Evolutionary conservation across 352 stramenopile species (phyloP), one percentile per base, ranked within the genome.

Genomic region (Phytophthora multivora): DNA sequence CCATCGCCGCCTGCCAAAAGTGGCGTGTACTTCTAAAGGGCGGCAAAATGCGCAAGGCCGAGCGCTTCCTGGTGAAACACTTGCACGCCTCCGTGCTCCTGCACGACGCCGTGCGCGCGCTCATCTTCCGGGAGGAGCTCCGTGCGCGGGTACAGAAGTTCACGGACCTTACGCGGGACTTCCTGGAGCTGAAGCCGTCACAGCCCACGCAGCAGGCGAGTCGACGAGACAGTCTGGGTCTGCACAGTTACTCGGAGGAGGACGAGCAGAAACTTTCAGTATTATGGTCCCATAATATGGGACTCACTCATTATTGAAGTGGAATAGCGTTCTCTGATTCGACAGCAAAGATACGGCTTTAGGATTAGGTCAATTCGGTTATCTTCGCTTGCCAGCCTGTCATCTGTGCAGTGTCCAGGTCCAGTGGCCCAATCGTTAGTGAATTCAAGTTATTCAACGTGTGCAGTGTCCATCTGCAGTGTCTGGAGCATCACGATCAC

Each of bases 111-210:
- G 74, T 88, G 19, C 73, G 61, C 10, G 85, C 78, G 50, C 58
- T 79, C 21, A 75, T 90, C 45, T 88, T 87, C 45, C 78, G 74
- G 15, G 71, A 90, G n/a, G 78, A 87, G 50, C 76, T 90, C n/a
- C 61, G 65, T 8, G 64, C 65, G 19, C 71, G 73, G 2, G 80
- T 90, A 18, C 10, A 75, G 2, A 86, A 86, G 51, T 88, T 88
- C 59, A 77, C 63, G 0, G 41, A 62, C 0, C 53, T 86, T 12
- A 86, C 73, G 9, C 51, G 49, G 4, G 31, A 31, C 30, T 59
- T 62, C 28, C 42, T 59, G 28, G 28, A 33, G 28, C 28, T 3
- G 8, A 33, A 13, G 28, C 33, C 35, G 5, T 12, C 19, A 36
- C 35, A 47, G n/a, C 13, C 4, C 1, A 11, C 53, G 6, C 40